These are phyloP conservation scores for Amphicarpaea edgeworthii DNA, from an alignment of 306 rosid genomes.

Conservation along the genomic window DNA sequence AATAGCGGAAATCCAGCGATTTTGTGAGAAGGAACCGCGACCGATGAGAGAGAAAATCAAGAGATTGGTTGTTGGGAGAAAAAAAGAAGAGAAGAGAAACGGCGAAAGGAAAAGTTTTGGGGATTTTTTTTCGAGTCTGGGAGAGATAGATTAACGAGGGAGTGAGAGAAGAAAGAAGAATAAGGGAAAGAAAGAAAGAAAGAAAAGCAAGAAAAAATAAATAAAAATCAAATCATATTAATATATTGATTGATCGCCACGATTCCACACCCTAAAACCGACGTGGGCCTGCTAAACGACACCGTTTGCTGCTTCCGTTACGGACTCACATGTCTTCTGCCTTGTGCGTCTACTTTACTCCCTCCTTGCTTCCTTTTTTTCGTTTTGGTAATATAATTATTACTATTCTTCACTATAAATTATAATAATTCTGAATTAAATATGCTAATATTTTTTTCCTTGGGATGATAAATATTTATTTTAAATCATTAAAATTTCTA, in stretches of 20 bases:
- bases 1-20: conserved; percentile 66
- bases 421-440: no score
- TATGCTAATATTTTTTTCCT: no score
- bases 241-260: conserved; percentile 46
- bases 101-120: conserved; percentile 42
- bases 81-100: conserved; percentile 46
- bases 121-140: conserved; percentile 41
- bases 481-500: no score
- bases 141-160: no score
- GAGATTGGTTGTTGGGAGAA: not conserved
- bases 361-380: not conserved
- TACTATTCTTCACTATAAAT: no score
- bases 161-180: not conserved
- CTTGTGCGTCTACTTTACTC: conserved; percentile 36
- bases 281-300: conserved; percentile 50
- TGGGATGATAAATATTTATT: no score
- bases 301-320: conserved; percentile 52
- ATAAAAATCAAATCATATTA: not conserved
- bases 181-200: not conserved
- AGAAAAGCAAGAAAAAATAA: not conserved
- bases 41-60: conserved; percentile 50
- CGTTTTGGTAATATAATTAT: no score
- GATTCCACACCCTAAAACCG: conserved; percentile 18
- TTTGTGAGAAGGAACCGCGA: conserved; percentile 70
- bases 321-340: conserved; percentile 29